Base-by-base conservation (phyloP, 257 asterid genomes). In the Ilex asprella region DNA sequence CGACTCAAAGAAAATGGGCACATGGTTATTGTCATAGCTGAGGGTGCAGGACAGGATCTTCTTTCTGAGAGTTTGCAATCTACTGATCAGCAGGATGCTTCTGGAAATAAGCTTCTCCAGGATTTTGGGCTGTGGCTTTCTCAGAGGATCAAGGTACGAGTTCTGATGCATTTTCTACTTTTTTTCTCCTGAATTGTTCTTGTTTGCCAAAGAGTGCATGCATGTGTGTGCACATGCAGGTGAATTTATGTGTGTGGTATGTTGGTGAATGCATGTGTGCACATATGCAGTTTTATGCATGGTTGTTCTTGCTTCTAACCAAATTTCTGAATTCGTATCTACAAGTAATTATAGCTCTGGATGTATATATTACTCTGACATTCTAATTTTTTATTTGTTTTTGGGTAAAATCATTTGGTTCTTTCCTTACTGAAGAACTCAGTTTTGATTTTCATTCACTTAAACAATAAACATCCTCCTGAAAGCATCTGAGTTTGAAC, bases 81-180 rank as follows among this genome's bases (percentile, higher is more conserved):
- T 61, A 49, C 59, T 7, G 75, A 71, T 55, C 72, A 66, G 60
- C 50, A 76, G 63, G 98, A 88, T 80, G 86, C 90, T 73, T 91
- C 96, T 15, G 96, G 98, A 50, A 86, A 88, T 72, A 88, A 81
- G 76, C 88, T 86, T 66, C 79, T 88, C 27, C 81, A 81, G 55
- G 98, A 92, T 70, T 90, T 79, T 70, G 98, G 97, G 30, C 82
- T 86, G 4, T 92, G 98, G 98, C 73, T 92, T 60, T 84, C 95
- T 7, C 93, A 85, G 53, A 73, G 67, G 39, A 92, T 92, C 39
- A 92, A 92, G 97, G 98, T 88, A 66, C 56, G 13, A 51, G 16
- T 30, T 12, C 35, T 13, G 31, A 12, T 39, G 27, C 6, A 5
- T 16, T 55, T 57, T 62, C 27, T 10, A 52, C 15, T n/a, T 2